Conservation (phyloP, 2,329 filamentous ascomycete species). For the Xylaria sp. region DNA sequence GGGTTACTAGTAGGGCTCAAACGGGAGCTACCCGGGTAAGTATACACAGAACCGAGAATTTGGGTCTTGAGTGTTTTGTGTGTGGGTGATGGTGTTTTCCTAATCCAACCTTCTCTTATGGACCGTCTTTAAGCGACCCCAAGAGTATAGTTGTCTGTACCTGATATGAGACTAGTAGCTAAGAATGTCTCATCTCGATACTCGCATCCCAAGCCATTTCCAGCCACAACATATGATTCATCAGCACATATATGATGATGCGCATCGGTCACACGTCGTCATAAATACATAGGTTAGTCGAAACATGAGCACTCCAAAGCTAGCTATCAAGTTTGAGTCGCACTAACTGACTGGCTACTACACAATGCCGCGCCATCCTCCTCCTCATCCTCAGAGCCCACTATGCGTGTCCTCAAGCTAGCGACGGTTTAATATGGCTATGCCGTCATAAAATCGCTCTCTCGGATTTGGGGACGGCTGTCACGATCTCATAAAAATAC, state of each 20-base stretch:
- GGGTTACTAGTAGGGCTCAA: neutral
- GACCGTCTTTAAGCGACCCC: neutral
- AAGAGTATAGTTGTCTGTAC: neutral
- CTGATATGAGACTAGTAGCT: neutral
- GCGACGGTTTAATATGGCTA: neutral
- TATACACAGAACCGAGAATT: neutral
- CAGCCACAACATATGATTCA: conserved; percentile 26
- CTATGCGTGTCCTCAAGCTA: neutral
- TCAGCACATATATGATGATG: conserved; percentile 19
- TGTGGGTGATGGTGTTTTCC: too few relatives aligned
- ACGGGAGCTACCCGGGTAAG: neutral
- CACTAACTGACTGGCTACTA: neutral
- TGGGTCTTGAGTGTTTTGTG: neutral
- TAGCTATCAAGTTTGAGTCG: neutral
- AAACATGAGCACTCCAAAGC: neutral
- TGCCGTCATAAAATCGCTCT: neutral
- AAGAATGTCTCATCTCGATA: conserved; percentile 2
- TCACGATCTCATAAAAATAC: neutral
- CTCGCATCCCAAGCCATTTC: neutral
- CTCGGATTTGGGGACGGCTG: neutral
- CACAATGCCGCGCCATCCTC: conserved; percentile 3
- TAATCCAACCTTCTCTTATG: neutral
- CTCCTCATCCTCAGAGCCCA: neutral
- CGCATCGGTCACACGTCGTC: conserved; percentile 3
- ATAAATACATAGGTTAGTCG: conserved; percentile 4